phyloP scores from a whole-genome alignment of 352 stramenopile genomes.

The Pythium scleroteichum region DNA sequence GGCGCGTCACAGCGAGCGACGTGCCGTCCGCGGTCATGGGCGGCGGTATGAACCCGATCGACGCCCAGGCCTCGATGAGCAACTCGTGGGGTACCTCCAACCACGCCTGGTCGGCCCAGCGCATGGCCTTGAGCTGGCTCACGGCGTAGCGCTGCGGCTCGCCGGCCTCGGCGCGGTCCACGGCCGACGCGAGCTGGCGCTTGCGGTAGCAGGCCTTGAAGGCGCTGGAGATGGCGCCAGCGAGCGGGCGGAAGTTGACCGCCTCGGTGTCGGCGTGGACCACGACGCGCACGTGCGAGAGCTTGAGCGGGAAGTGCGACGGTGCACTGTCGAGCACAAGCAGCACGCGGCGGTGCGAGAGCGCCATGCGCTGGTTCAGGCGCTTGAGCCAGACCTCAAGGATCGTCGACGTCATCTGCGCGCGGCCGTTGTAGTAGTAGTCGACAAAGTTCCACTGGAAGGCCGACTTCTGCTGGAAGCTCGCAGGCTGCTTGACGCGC shows the following conservation, averaged over 20 bases:
- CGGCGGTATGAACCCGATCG: not conserved
- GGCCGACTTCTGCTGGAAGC: slow-evolving; percentile 27
- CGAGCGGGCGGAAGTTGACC: not conserved
- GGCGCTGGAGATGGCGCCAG: not conserved
- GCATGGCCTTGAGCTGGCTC: slow-evolving; percentile 28
- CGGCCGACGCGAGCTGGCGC: slow-evolving; percentile 16
- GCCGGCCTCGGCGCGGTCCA: slow-evolving; percentile 24
- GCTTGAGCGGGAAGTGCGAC: slow-evolving; percentile 12
- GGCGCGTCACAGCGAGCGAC: not conserved
- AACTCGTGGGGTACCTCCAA: slow-evolving; percentile 7
- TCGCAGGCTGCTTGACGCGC: slow-evolving; percentile 22
- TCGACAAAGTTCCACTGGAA: slow-evolving; percentile 29
- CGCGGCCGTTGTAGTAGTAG: slow-evolving; percentile 24
- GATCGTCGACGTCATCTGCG: slow-evolving; percentile 27
- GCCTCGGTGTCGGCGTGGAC: slow-evolving; percentile 3
- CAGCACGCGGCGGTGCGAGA: slow-evolving; percentile 20
- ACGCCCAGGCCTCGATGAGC: slow-evolving; percentile 13
- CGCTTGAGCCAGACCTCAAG: slow-evolving; percentile 25
- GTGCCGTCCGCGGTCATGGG: not conserved
- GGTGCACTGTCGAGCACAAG: slow-evolving; percentile 23
- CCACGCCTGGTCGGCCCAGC: slow-evolving; percentile 27
- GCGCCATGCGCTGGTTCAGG: slow-evolving; percentile 26
- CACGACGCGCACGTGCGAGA: slow-evolving; percentile 20
- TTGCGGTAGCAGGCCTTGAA: slow-evolving; percentile 27
- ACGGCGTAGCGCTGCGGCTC: slow-evolving; percentile 20